A percentile compares a stretch with the other conserved stretches of the same genome.
phyloP scores from a whole-genome alignment of 83 land plant species.

The Picea engelmannii region DNA sequence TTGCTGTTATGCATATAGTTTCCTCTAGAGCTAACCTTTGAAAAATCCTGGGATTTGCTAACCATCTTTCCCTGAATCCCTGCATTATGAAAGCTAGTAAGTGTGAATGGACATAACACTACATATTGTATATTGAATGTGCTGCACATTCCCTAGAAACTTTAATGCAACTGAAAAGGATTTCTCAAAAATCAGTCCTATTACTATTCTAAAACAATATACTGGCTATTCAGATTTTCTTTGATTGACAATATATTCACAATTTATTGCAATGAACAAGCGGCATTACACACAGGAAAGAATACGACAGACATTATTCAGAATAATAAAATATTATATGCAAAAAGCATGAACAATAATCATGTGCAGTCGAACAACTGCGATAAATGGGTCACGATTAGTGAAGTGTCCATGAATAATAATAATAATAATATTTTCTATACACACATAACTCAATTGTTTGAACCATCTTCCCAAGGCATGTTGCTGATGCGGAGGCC shows the following conservation, averaged over 20 bases:
- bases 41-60: slow-evolving; percentile 93
- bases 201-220: background rate
- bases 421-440: too few relatives aligned
- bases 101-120: background rate
- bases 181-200: background rate
- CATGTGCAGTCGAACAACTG: too few relatives aligned
- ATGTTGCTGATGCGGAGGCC: too few relatives aligned
- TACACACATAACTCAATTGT: too few relatives aligned
- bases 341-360: too few relatives aligned
- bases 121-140: background rate
- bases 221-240: background rate
- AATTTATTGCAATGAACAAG: background rate
- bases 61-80: slow-evolving; percentile 94
- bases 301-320: too few relatives aligned
- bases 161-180: background rate
- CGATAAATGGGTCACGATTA: too few relatives aligned
- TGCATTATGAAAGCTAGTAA: slow-evolving; percentile 26
- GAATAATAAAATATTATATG: too few relatives aligned
- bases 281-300: too few relatives aligned
- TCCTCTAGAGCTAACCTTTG: slow-evolving; percentile 93
- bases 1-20: slow-evolving; percentile 83
- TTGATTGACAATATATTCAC: background rate
- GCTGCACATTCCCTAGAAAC: slow-evolving; percentile 2
- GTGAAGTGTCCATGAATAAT: too few relatives aligned
- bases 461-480: too few relatives aligned